Percentiles rank a stretch among this genome's conserved stretches.
Conservation (phyloP, 1,284 basidiomycete genomes). For the Ceratobasidium sp. region DNA sequence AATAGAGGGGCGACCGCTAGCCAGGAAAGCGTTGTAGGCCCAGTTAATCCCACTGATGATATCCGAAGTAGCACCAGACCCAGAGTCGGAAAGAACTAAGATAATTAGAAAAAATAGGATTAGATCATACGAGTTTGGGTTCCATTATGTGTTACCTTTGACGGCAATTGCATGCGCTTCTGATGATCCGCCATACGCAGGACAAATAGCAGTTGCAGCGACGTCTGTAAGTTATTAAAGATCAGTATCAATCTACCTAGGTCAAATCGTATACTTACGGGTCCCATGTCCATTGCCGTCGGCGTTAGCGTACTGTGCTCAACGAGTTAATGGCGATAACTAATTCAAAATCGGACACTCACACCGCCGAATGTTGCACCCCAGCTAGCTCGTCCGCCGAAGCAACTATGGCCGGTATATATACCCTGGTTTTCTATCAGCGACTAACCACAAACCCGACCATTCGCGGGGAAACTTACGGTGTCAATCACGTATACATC, state of each 20-base stretch:
- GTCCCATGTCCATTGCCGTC: constrained; percentile 45
- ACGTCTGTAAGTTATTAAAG: constrained; percentile 14
- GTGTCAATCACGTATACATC: constrained; percentile 44
- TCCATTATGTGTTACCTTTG: constrained; percentile 64
- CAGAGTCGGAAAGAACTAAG: constrained; percentile 87
- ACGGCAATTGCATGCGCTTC: constrained; percentile 92
- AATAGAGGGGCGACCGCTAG: constrained; percentile 39
- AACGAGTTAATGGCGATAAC: background rate
- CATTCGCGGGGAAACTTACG: background rate
- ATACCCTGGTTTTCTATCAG: background rate
- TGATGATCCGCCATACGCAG: constrained; percentile 95
- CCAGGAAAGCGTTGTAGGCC: constrained; percentile 58
- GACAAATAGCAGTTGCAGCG: constrained; percentile 63
- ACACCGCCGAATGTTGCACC: constrained; percentile 35
- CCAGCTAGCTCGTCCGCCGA: constrained; percentile 41
- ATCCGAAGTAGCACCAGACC: constrained; percentile 84
- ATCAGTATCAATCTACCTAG: background rate
- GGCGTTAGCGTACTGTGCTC: constrained; percentile 8
- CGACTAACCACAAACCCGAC: background rate
- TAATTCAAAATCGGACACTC: background rate
- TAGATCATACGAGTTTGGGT: background rate
- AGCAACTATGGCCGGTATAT: background rate
- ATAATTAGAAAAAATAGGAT: background rate
- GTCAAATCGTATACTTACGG: background rate
- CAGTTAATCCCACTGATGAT: constrained; percentile 46